Conservation (phyloP, 257 asterid species). For the Gynochthodes officinalis region DNA sequence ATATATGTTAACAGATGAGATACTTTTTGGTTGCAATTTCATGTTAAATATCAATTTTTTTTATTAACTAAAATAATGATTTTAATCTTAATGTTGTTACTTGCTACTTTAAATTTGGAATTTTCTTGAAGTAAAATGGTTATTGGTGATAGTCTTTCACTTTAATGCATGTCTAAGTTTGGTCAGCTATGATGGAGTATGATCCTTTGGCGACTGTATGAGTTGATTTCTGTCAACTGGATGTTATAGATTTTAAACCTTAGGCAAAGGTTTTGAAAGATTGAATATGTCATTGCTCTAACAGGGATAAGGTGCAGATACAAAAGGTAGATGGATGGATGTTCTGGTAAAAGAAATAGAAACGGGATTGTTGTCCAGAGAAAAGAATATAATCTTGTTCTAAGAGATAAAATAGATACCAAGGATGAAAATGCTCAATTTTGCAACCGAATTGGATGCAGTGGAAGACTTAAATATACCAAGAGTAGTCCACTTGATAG, state of each 20-base stretch:
- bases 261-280: not conserved
- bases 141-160: not conserved
- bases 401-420: slow-evolving; percentile 28
- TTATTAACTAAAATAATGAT: not conserved
- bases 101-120: not conserved
- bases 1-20: not conserved
- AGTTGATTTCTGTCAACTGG: not conserved
- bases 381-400: slow-evolving; percentile 31
- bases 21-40: not conserved
- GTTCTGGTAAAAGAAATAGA: slow-evolving; percentile 40
- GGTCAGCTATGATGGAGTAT: not conserved
- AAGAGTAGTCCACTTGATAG: slow-evolving; percentile 32
- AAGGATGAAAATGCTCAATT: slow-evolving; percentile 48
- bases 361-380: slow-evolving; percentile 33
- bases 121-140: not conserved
- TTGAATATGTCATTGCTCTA: not conserved
- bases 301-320: slow-evolving; percentile 3
- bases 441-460: slow-evolving; percentile 83
- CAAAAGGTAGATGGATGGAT: slow-evolving; percentile 40
- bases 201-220: not conserved
- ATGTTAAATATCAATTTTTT: not conserved
- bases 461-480: slow-evolving; percentile 54
- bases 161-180: not conserved
- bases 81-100: not conserved
- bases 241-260: not conserved